Conservation (phyloP, 495 filamentous ascomycete genomes). For the Aspergillus hancockii region DNA sequence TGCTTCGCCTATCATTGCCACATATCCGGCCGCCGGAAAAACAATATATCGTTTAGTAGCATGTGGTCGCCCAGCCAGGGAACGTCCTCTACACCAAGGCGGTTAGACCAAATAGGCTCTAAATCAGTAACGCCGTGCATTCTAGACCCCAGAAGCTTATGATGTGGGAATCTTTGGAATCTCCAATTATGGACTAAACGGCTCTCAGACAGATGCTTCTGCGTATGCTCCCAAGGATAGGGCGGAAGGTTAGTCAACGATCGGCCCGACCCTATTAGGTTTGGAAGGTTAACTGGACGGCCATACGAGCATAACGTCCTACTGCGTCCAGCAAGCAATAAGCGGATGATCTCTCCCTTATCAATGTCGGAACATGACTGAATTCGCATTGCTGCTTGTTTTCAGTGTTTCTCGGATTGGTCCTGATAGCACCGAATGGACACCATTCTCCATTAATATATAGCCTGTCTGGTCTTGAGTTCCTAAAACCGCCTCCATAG, state of each 20-base stretch:
- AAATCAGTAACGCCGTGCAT: neutral
- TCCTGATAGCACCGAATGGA: neutral
- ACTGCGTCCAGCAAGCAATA: neutral
- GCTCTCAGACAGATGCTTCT: neutral
- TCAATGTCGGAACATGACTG: neutral
- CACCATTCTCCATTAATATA: neutral
- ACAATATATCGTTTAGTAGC: no score
- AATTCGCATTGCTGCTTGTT: neutral
- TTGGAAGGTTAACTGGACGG: neutral
- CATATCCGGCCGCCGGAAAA: no score
- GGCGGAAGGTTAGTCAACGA: neutral
- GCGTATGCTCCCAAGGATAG: neutral
- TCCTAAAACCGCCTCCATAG: neutral
- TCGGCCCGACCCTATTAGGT: neutral
- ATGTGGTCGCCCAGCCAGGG: no score
- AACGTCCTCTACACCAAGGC: no score
- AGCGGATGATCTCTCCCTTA: neutral
- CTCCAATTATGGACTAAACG: neutral
- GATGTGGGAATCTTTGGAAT: neutral
- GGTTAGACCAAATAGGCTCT: no score
- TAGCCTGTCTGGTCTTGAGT: neutral
- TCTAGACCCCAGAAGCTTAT: neutral
- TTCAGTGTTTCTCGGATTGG: neutral
- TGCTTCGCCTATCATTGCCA: no score
- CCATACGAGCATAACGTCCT: neutral